Conservation (phyloP, 2,329 filamentous ascomycete species). For the Microcyclosporella mali region DNA sequence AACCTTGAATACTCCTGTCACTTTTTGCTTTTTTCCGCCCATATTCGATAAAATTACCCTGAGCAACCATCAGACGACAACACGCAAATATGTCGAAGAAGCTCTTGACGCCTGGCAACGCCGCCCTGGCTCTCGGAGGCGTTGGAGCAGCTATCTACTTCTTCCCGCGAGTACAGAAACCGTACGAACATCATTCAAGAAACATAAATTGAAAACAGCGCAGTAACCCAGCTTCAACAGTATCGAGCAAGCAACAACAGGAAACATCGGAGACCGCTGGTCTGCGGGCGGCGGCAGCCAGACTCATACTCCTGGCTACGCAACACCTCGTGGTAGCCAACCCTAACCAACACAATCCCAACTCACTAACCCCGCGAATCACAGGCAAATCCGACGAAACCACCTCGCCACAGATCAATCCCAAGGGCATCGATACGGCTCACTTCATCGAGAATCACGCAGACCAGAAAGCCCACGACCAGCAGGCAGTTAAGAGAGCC, state of each 20-base stretch:
- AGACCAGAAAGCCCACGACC: slow-evolving; percentile 24
- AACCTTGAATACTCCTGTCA: too few relatives aligned
- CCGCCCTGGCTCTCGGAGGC: slow-evolving; percentile 25
- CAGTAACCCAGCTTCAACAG: slow-evolving; percentile 16
- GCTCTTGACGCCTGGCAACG: slow-evolving; percentile 25
- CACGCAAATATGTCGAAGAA: slow-evolving; percentile 22
- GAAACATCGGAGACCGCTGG: slow-evolving; percentile 31
- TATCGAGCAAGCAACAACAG: slow-evolving; percentile 31
- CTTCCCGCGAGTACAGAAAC: slow-evolving; percentile 16
- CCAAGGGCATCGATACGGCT: slow-evolving; percentile 28
- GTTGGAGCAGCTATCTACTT: slow-evolving; percentile 22
- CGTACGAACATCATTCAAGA: slow-evolving; percentile 3
- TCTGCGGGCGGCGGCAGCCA: slow-evolving; percentile 31
- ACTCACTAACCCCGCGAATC: too few relatives aligned
- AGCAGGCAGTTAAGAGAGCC: slow-evolving; percentile 18
- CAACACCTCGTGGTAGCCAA: slow-evolving; percentile 29
- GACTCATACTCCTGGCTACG: slow-evolving; percentile 31
- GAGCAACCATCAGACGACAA: not conserved
- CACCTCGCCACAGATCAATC: slow-evolving; percentile 14
- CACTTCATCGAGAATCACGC: slow-evolving; percentile 29
- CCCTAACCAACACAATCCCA: not conserved
- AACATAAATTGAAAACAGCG: too few relatives aligned
- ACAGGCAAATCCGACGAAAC: slow-evolving; percentile 23
- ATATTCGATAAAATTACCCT: too few relatives aligned
- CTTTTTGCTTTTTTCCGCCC: too few relatives aligned